Base-by-base conservation (phyloP, 2,329 filamentous ascomycete genomes). In the Alternaria tenuissima region DNA sequence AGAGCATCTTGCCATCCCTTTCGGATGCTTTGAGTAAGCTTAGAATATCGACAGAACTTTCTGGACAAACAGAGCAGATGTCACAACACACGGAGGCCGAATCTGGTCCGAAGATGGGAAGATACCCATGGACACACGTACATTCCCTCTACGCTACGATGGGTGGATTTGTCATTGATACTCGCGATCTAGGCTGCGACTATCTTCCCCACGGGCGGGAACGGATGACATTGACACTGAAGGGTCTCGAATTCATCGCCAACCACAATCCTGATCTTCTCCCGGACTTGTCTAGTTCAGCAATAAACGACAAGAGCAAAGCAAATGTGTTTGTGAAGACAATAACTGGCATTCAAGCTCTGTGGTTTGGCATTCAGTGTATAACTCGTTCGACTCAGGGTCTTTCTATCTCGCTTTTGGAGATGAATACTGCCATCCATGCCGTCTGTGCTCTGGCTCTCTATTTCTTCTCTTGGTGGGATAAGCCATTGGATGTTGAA, bases 241-340 rank as follows among this genome's bases (percentile, higher is more conserved):
- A 6, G 0, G 28, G 26, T 3, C 26, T 32, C 1, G 5, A 2
- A 0, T 20, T 3, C 3, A 8, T 47, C 4, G 11, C 44, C 2
- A 6, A 20, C 0, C 0, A 14, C 0, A 1, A 4, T 1, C n/a
- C 44, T 2, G n/a, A 32, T 1, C 1, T 47, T 0, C 1, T 22
- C 1, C 28, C n/a, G 1, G n/a, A 47, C 18, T 20, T 20, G 18
- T 20, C 18, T 20, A 20, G 18, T 20, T 16, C 44, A 2, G 18
- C 0, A 9, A 47, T 32, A 8, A 0, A 1, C 1, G 44, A 47
- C 4, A 47, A 47, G 12, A 16, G 44, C 7, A 47, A 20, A 20
- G 18, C 18, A 20, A 20, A 20, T 20, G 18, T 20, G 18, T 20
- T 20, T 20, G 18, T 20, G 18, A 20, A 20, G 18, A 20, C 18